Evolutionary conservation across 1,139 yeast genomes (phyloP).

Genomic region (Candida glucosophila): DNA sequence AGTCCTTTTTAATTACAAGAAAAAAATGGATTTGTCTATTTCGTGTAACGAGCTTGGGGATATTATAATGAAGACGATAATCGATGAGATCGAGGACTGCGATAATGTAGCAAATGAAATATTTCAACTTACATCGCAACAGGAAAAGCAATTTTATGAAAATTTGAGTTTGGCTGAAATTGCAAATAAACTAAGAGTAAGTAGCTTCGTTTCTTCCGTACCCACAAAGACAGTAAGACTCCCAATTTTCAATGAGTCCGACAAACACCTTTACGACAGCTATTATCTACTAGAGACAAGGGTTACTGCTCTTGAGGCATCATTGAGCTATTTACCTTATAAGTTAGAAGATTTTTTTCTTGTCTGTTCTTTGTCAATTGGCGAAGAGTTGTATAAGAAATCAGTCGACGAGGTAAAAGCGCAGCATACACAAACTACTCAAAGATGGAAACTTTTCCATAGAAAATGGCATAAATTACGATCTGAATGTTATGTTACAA

Average conservation of each 20-base stretch:
- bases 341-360: slow-evolving; percentile 39
- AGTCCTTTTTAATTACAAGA: slow-evolving; percentile 26
- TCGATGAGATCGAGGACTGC: slow-evolving; percentile 42
- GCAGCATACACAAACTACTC: slow-evolving; percentile 30
- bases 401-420: slow-evolving; percentile 25
- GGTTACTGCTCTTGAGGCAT: slow-evolving; percentile 46
- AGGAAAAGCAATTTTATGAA: slow-evolving; percentile 10
- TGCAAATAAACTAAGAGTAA: slow-evolving; percentile 28
- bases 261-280: slow-evolving; percentile 20
- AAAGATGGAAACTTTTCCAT: slow-evolving; percentile 32
- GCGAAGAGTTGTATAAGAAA: slow-evolving; percentile 17
- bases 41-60: slow-evolving; percentile 52
- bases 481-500: slow-evolving; percentile 38
- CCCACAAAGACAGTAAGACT: slow-evolving; percentile 15
- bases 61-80: slow-evolving; percentile 43
- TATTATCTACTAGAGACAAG: slow-evolving; percentile 22
- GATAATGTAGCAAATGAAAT: slow-evolving; percentile 2
- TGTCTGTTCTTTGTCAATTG: slow-evolving; percentile 12
- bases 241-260: slow-evolving; percentile 26
- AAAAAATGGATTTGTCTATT: slow-evolving; percentile 43
- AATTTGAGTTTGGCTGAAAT: slow-evolving; percentile 32
- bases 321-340: slow-evolving; percentile 50
- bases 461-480: slow-evolving; percentile 32
- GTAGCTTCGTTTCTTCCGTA: slow-evolving; percentile 12
- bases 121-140: background rate